Base-by-base conservation (phyloP, 768 basidiomycete genomes). In the Tricholoma matsutake region DNA sequence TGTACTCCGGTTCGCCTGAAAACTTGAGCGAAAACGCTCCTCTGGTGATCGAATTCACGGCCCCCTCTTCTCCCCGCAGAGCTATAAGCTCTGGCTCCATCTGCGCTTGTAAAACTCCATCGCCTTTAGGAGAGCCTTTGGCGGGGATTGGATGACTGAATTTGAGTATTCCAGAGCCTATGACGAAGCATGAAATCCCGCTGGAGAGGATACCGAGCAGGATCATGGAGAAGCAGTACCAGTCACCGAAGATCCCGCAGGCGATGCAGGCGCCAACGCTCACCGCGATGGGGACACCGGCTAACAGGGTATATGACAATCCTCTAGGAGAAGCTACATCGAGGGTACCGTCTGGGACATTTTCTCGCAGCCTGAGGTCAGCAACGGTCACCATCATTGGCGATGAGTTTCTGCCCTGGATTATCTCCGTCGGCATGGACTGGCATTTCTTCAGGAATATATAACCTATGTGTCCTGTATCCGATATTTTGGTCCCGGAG, bases 161-260 rank as follows among this genome's bases (percentile, higher is more conserved):
- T 20, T 6, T 10, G 14, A 55, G 54, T n/a, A 20, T 39, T n/a
- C 54, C 54, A 3, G 54, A 37, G 8, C 54, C 54, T 16, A 55
- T 55, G 54, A 55, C 54, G 4, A 69, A 49, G 45, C 69, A 71
- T 5, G 71, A 59, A 10, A 73, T 22, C 1, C 76, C 76, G 49
- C 63, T 76, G 56, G 70, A 68, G 22, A 76, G 1, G 47, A 76
- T 72, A 1, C 75, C 75, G 13, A 73, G 65, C 0, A 73, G 60
- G 51, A 77, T 75, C 67, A 75, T 70, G 0, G 67, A 49, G 57
- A 73, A 75, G 31, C 57, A 58, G 45, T 41, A 69, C 76, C 76
- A 76, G 51, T 76, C 76, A 6, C 13, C 29, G 22, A 62, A 54
- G 18, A 71, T 0, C 3, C 69, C 75, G 49, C 70, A 75, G 25